Evolutionary conservation across 2,329 filamentous ascomycete genomes (phyloP).

Genomic region (Aspergillus brunneoviolaceus): DNA sequence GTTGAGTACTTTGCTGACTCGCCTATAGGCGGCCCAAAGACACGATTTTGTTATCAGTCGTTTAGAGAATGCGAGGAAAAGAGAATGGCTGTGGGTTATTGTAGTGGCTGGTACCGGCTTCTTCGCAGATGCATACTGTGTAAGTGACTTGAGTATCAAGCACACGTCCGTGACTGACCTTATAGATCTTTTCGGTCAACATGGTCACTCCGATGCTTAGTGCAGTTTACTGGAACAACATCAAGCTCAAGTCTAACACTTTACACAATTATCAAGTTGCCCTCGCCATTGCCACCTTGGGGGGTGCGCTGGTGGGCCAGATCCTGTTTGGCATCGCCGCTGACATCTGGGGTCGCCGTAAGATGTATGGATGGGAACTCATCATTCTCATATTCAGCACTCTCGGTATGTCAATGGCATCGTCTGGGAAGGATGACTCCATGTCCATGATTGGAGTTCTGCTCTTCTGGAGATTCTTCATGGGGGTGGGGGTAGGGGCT

Average conservation of each 20-base stretch:
- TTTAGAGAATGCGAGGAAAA: slow-evolving; percentile 13
- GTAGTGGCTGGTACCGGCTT: slow-evolving; percentile 17
- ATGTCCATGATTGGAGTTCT: slow-evolving; percentile 43
- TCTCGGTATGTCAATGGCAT: slow-evolving; percentile 42
- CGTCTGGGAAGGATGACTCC: slow-evolving; percentile 35
- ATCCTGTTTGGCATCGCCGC: slow-evolving; percentile 34
- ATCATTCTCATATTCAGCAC: slow-evolving; percentile 45
- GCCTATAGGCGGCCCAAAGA: slow-evolving; percentile 11
- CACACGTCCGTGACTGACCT: neutral
- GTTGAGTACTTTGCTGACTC: neutral
- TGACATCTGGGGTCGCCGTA: slow-evolving; percentile 45
- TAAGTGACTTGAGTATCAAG: neutral
- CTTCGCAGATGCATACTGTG: slow-evolving; percentile 17
- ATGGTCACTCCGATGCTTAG: slow-evolving; percentile 18
- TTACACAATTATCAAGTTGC: slow-evolving; percentile 10
- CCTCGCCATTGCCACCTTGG: slow-evolving; percentile 23
- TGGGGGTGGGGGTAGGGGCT: slow-evolving; percentile 58
- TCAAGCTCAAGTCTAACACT: neutral
- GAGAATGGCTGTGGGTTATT: slow-evolving; percentile 17
- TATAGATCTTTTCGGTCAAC: slow-evolving; percentile 19
- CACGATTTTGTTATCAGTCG: slow-evolving; percentile 15
- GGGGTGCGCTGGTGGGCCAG: slow-evolving; percentile 31
- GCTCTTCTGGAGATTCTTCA: slow-evolving; percentile 43
- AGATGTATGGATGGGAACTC: slow-evolving; percentile 48
- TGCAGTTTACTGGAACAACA: slow-evolving; percentile 10